These are phyloP conservation scores for Boletus barrowsii DNA, from an alignment of 768 basidiomycete species.

Conservation along the genomic window DNA sequence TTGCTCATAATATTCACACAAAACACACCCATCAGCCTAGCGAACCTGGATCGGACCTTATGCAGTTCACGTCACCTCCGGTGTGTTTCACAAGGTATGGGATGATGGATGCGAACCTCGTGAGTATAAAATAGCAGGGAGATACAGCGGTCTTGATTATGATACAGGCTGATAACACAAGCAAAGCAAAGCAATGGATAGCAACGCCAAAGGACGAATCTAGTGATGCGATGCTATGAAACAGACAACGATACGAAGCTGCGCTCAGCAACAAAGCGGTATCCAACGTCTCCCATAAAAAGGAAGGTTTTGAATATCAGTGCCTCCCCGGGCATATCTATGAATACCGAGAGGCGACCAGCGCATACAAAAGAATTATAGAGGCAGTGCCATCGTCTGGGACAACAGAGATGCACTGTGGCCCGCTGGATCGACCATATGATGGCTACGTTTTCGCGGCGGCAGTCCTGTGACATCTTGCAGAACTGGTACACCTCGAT, in stretches of 20 bases:
- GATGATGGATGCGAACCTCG: conserved; percentile 14
- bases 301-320: conserved; percentile 13
- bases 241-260: conserved; percentile 8
- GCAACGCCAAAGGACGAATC: conserved; percentile 6
- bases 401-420: conserved; percentile 51
- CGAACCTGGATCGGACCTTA: conserved; percentile 4
- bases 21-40: neutral
- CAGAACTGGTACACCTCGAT: conserved; percentile 19
- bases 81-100: conserved; percentile 20
- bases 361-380: conserved; percentile 35
- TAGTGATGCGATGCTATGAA: conserved; percentile 20
- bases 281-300: conserved; percentile 9
- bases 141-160: conserved; percentile 23
- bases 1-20: conserved; percentile 10
- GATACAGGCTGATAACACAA: conserved; percentile 23
- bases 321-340: conserved; percentile 13
- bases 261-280: conserved; percentile 10
- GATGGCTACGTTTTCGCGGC: conserved; percentile 60
- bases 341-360: conserved; percentile 23
- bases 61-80: conserved; percentile 13
- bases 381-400: conserved; percentile 53
- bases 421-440: conserved; percentile 58
- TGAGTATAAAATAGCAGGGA: conserved; percentile 16
- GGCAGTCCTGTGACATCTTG: conserved; percentile 55
- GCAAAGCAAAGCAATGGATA: conserved; percentile 13